A percentile compares a stretch with the other conserved stretches of the same genome.
phyloP scores from a whole-genome alignment of 352 stramenopile species.

The Globisporangium perplexum region DNA sequence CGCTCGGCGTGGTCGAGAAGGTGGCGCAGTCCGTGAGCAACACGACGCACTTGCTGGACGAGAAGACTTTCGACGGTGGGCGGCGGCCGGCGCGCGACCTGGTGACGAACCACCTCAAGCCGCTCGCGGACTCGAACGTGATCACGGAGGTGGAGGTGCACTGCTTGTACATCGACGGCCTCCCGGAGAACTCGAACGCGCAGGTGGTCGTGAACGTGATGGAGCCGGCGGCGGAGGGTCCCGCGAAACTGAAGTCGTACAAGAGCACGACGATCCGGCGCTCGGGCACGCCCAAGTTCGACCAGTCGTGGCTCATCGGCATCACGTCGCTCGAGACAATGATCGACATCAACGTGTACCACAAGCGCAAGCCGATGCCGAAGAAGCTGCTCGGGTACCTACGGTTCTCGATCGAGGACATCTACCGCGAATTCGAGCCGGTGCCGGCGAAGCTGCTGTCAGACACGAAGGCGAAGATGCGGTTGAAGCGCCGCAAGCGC shows the following conservation, averaged over 20 bases:
- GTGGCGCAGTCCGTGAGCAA: slow-evolving; percentile 78
- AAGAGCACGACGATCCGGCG: slow-evolving; percentile 61
- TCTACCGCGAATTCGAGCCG: slow-evolving; percentile 76
- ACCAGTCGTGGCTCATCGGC: slow-evolving; percentile 81
- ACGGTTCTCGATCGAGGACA: slow-evolving; percentile 77
- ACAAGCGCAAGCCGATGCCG: slow-evolving; percentile 82
- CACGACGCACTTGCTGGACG: slow-evolving; percentile 83
- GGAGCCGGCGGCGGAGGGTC: slow-evolving; percentile 26
- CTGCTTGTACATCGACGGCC: slow-evolving; percentile 57
- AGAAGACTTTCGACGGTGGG: slow-evolving; percentile 70
- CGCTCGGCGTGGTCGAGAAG: slow-evolving; percentile 80
- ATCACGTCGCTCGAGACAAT: slow-evolving; percentile 70
- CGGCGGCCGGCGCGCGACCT: slow-evolving; percentile 72
- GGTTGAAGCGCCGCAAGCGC: slow-evolving; percentile 73
- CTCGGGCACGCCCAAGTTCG: slow-evolving; percentile 62
- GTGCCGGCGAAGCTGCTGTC: slow-evolving; percentile 66
- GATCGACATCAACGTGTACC: slow-evolving; percentile 73
- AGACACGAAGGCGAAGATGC: slow-evolving; percentile 65
- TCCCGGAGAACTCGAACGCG: slow-evolving; percentile 63
- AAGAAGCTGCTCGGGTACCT: slow-evolving; percentile 75
- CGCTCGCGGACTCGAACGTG: slow-evolving; percentile 76
- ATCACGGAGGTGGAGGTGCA: slow-evolving; percentile 84
- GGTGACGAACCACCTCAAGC: slow-evolving; percentile 46
- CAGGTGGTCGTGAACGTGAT: slow-evolving; percentile 69
- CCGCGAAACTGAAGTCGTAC: slow-evolving; percentile 47